phyloP scores from a whole-genome alignment of 140 eudicot species.

The Flaveria floridana region DNA sequence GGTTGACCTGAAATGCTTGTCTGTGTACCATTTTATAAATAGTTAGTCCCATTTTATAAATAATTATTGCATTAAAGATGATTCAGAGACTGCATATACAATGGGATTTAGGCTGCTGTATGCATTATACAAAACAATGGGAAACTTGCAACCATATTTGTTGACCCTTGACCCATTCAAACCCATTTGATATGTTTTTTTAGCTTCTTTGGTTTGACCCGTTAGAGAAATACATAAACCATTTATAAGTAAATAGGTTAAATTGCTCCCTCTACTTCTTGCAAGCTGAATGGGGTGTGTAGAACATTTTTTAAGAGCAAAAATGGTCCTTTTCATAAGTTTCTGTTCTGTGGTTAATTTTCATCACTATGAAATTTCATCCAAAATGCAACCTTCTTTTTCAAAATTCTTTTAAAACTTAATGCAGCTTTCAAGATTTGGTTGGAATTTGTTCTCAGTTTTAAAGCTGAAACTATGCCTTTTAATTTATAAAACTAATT shows the following conservation, averaged over 20 bases:
- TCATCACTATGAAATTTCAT: not conserved
- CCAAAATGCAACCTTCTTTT: not conserved
- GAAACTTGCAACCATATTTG: not conserved
- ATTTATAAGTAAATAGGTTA: constrained; percentile 10
- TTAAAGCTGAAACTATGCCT: not conserved
- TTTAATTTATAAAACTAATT: not conserved
- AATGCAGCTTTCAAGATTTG: not conserved
- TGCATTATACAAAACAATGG: not conserved
- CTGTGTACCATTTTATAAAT: not conserved
- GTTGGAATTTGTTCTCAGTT: constrained; percentile 6
- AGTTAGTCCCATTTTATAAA: not conserved
- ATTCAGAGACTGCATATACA: not conserved
- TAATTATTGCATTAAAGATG: constrained; percentile 5
- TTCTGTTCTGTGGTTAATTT: not conserved
- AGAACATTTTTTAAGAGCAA: constrained; percentile 10
- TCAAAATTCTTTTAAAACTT: not conserved
- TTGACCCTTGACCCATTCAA: not conserved
- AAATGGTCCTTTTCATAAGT: not conserved
- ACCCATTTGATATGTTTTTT: constrained; percentile 6
- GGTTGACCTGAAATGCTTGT: not conserved
- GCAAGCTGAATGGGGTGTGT: not conserved
- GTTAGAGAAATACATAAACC: not conserved
- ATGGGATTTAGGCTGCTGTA: constrained; percentile 5
- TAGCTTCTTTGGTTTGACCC: not conserved
- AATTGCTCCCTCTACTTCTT: constrained; percentile 4